These are phyloP conservation scores for Rhododendron griersonianum DNA, from an alignment of 148 eudicot genomes.

Conservation along the genomic window DNA sequence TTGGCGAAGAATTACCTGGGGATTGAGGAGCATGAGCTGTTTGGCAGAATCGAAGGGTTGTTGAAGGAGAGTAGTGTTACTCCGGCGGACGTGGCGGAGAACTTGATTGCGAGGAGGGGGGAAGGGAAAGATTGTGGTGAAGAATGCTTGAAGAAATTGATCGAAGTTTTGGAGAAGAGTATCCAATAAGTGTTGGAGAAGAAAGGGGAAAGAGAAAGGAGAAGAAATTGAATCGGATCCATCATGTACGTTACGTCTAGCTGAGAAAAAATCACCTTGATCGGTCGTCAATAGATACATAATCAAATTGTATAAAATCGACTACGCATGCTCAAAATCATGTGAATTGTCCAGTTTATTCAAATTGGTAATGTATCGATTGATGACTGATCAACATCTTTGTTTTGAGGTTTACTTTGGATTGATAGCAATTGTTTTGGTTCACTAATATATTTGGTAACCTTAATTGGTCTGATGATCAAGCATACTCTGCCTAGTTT, in stretches of 20 bases:
- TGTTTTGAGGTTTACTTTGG: too few relatives aligned
- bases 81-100: slow-evolving; percentile 61
- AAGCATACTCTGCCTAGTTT: too few relatives aligned
- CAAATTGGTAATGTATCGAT: background rate
- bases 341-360: background rate
- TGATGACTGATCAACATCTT: too few relatives aligned
- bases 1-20: slow-evolving; percentile 39
- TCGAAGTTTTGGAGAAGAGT: background rate
- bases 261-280: background rate
- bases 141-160: background rate
- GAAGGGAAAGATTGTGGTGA: background rate
- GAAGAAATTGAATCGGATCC: background rate
- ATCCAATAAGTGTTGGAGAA: background rate
- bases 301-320: too few relatives aligned
- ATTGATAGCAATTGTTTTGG: background rate
- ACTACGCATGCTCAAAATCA: background rate
- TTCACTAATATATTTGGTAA: background rate
- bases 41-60: slow-evolving; percentile 16
- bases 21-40: slow-evolving; percentile 36
- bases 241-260: background rate
- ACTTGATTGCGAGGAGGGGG: slow-evolving; percentile 25
- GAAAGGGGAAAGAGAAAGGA: background rate
- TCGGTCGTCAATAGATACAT: background rate
- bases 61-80: slow-evolving; percentile 34
- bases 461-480: too few relatives aligned